Conservation (phyloP, 2,329 filamentous ascomycete species). For the Scedosporium dehoogii region DNA sequence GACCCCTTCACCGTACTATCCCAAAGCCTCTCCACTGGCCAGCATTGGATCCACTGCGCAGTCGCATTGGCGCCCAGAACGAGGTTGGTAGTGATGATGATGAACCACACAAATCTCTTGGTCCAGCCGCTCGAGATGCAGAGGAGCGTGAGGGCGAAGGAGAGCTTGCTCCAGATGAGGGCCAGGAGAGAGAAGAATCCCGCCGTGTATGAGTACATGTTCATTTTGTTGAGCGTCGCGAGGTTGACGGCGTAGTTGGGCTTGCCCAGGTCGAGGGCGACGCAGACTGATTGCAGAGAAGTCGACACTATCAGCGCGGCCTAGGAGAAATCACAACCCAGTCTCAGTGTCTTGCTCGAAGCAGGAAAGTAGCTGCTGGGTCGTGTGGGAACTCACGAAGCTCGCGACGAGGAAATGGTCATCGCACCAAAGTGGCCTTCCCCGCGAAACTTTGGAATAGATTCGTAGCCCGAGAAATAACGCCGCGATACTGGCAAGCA, state of each 20-base stretch:
- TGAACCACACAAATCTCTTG: constrained; percentile 13
- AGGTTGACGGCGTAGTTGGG: neutral
- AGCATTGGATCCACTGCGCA: constrained; percentile 13
- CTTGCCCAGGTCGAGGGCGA: neutral
- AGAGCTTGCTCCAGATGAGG: constrained; percentile 18
- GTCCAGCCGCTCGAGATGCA: constrained; percentile 13
- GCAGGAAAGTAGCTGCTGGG: neutral
- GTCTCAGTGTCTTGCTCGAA: neutral
- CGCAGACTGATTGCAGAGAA: neutral
- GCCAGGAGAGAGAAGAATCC: constrained; percentile 6
- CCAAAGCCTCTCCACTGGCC: constrained; percentile 10
- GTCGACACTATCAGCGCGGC: constrained; percentile 9
- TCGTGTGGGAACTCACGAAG: constrained; percentile 10
- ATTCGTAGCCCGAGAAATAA: constrained; percentile 12
- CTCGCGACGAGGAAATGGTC: constrained; percentile 13
- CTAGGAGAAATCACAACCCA: constrained; percentile 1
- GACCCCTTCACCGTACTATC: constrained; percentile 14
- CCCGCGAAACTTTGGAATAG: constrained; percentile 13
- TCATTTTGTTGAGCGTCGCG: neutral
- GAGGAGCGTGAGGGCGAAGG: constrained; percentile 17
- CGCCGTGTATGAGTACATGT: constrained; percentile 3
- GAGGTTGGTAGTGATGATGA: constrained; percentile 14
- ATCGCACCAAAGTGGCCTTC: constrained; percentile 12
- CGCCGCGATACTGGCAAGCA: constrained; percentile 4
- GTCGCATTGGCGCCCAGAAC: constrained; percentile 12